Conservation (phyloP, 2,329 filamentous ascomycete species). For the Aspergillus pseudoterreus region DNA sequence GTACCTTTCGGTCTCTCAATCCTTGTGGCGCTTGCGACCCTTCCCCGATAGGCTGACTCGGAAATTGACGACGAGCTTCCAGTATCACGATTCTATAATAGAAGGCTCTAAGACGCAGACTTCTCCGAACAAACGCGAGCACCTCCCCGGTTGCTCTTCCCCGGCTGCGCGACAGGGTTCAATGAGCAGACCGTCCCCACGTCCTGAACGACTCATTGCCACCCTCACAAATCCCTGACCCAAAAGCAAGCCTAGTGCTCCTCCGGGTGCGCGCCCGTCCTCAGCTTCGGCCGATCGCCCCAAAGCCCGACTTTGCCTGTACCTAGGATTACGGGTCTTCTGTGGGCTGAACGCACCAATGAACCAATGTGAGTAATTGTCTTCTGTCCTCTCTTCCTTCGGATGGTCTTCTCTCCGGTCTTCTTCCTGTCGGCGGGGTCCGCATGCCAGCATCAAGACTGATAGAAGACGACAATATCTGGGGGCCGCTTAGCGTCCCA, state of each 20-base stretch:
- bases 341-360: slow-evolving; percentile 11
- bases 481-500: slow-evolving; percentile 12
- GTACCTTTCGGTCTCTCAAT: background rate
- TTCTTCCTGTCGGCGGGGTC: background rate
- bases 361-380: slow-evolving; percentile 21
- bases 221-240: slow-evolving; percentile 15
- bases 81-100: background rate
- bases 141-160: slow-evolving; percentile 3
- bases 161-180: slow-evolving; percentile 9
- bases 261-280: slow-evolving; percentile 18
- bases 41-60: background rate
- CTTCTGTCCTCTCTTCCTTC: background rate
- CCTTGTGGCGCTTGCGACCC: background rate
- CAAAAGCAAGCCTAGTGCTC: slow-evolving; percentile 10
- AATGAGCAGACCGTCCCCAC: slow-evolving; percentile 8
- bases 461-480: slow-evolving; percentile 18
- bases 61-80: background rate
- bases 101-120: background rate
- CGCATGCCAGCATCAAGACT: slow-evolving; percentile 7
- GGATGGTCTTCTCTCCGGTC: background rate
- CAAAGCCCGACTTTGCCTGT: slow-evolving; percentile 1
- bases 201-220: slow-evolving; percentile 10
- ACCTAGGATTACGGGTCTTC: background rate
- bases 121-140: background rate
- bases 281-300: slow-evolving; percentile 19